Evolutionary conservation across 345 rosid species (phyloP).

Genomic region (Aethionema arabicum): DNA sequence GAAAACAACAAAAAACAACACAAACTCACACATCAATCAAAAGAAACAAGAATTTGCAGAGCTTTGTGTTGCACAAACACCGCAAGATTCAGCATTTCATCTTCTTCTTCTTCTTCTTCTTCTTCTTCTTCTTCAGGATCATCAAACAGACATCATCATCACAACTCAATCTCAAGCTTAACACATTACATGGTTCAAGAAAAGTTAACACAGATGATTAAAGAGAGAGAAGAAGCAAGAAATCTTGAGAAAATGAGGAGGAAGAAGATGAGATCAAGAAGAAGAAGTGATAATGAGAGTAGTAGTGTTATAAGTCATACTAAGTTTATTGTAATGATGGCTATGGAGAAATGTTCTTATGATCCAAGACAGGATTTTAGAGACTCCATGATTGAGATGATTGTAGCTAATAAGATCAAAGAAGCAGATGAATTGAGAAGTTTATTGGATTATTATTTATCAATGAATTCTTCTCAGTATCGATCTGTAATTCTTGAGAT

Average conservation of each 20-base stretch:
- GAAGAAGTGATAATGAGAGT: slow-evolving; percentile 37
- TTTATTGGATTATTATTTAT: slow-evolving; percentile 76
- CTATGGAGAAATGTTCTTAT: slow-evolving; percentile 73
- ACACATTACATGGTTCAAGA: slow-evolving; percentile 88
- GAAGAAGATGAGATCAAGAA: slow-evolving; percentile 37
- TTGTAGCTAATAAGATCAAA: slow-evolving; percentile 55
- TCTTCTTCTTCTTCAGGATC: slow-evolving; percentile 46
- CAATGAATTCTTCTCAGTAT: slow-evolving; percentile 68
- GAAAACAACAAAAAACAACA: slow-evolving; percentile 15
- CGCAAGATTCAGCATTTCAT: slow-evolving; percentile 66
- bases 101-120: no score
- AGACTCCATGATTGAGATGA: slow-evolving; percentile 83
- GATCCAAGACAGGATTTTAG: slow-evolving; percentile 79
- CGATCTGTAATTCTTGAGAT: slow-evolving; percentile 63
- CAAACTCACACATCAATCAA: slow-evolving; percentile 26
- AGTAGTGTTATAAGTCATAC: slow-evolving; percentile 32
- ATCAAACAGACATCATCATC: slow-evolving; percentile 29
- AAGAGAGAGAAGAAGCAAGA: slow-evolving; percentile 53
- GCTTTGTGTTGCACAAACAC: slow-evolving; percentile 66
- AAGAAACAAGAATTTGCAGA: slow-evolving; percentile 47
- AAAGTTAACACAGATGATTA: slow-evolving; percentile 77
- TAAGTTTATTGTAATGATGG: slow-evolving; percentile 80
- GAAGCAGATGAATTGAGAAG: slow-evolving; percentile 68
- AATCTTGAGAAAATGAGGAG: slow-evolving; percentile 29
- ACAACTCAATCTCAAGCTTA: slow-evolving; percentile 63